phyloP scores from a whole-genome alignment of 768 basidiomycete genomes.

The Gymnopilus dilepis region DNA sequence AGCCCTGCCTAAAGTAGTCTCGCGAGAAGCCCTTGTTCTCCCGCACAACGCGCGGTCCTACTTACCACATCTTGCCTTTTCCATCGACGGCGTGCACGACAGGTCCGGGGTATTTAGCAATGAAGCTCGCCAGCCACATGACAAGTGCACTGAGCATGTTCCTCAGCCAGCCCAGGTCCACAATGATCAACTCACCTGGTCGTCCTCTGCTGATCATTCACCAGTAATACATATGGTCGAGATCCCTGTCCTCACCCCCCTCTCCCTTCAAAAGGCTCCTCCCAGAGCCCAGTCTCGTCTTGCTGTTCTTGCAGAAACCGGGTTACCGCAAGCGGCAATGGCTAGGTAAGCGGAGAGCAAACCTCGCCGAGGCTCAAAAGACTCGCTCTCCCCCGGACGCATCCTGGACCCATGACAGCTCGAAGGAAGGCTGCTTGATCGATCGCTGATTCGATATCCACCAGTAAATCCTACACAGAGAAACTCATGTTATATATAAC shows the following conservation, averaged over 20 bases:
- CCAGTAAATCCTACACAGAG: conserved; percentile 1
- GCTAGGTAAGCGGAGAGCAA: conserved; percentile 9
- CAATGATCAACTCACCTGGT: conserved; percentile 1
- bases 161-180: not conserved
- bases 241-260: not conserved
- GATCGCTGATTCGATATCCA: conserved; percentile 14
- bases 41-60: conserved; percentile 20
- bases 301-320: not conserved
- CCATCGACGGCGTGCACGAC: conserved; percentile 6
- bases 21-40: conserved; percentile 1
- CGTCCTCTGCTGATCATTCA: not conserved
- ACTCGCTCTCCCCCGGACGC: conserved; percentile 11
- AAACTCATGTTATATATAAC: not conserved
- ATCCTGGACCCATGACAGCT: conserved; percentile 18
- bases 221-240: not conserved
- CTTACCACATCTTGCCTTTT: not conserved
- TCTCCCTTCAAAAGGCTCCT: not conserved
- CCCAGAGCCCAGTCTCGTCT: not conserved
- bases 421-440: conserved; percentile 1
- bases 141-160: conserved; percentile 6
- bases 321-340: not conserved
- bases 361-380: conserved; percentile 1
- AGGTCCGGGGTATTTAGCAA: conserved; percentile 22
- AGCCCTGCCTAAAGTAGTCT: conserved; percentile 6
- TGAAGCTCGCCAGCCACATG: conserved; percentile 15